A percentile compares a stretch with the other conserved stretches of the same genome.
phyloP scores from a whole-genome alignment of 140 eudicot species.

The Flaveria floridana region DNA sequence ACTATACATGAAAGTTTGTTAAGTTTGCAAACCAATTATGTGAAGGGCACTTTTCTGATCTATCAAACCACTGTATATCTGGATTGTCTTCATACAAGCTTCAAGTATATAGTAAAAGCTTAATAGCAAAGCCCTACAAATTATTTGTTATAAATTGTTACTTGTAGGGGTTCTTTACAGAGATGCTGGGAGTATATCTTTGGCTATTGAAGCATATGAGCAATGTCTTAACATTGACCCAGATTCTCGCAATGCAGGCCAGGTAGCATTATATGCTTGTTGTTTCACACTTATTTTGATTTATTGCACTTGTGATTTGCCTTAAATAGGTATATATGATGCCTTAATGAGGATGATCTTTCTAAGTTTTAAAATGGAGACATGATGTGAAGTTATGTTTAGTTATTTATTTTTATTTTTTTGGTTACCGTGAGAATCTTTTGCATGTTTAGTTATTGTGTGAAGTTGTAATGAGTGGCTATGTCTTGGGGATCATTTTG shows the following conservation, averaged over 20 bases:
- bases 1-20: conserved; percentile 4
- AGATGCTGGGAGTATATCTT: conserved; percentile 91
- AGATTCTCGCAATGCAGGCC: conserved; percentile 98
- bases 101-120: background rate
- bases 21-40: background rate
- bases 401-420: background rate
- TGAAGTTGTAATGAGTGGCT: background rate
- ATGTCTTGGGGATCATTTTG: conserved; percentile 3
- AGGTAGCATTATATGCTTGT: conserved; percentile 47
- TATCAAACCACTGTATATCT: background rate
- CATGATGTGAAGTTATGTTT: conserved; percentile 8
- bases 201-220: conserved; percentile 96
- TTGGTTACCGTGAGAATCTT: background rate
- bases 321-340: conserved; percentile 1
- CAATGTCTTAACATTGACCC: conserved; percentile 96
- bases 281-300: conserved; percentile 8
- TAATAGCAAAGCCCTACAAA: background rate
- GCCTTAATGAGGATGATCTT: conserved; percentile 2
- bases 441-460: conserved; percentile 12
- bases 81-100: background rate
- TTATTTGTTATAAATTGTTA: conserved; percentile 23
- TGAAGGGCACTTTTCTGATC: background rate
- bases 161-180: conserved; percentile 90
- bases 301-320: conserved; percentile 9
- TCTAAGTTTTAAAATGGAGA: background rate